These are phyloP conservation scores for Wickerhamomyces mucosus DNA, from an alignment of 805 yeast genomes.

Conservation along the genomic window DNA sequence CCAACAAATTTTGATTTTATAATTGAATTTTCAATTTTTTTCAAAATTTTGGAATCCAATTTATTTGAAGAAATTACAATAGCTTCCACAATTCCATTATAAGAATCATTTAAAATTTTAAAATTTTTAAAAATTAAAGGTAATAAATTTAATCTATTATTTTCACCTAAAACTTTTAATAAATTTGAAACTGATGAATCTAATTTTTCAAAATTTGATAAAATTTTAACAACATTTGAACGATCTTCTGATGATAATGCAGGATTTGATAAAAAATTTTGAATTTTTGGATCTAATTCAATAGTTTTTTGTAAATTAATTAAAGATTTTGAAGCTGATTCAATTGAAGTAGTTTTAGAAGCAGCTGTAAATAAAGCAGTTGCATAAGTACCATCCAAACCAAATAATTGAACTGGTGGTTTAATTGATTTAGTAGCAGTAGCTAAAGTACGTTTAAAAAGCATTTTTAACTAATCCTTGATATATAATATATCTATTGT, in stretches of 20 bases:
- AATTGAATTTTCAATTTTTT: slow-evolving; percentile 71
- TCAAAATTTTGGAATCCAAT: slow-evolving; percentile 71
- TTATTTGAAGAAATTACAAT: slow-evolving; percentile 81
- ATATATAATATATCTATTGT: not conserved
- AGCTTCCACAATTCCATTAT: slow-evolving; percentile 88
- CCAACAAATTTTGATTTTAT: slow-evolving; percentile 76
- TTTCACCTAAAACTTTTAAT: slow-evolving; percentile 79
- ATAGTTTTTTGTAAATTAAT: slow-evolving; percentile 45
- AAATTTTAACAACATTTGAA: slow-evolving; percentile 52
- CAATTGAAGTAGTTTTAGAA: slow-evolving; percentile 69
- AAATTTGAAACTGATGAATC: slow-evolving; percentile 74
- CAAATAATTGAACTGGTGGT: slow-evolving; percentile 91
- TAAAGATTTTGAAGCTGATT: slow-evolving; percentile 59
- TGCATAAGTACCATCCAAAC: slow-evolving; percentile 96
- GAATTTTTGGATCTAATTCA: slow-evolving; percentile 53
- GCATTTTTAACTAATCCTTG: no score
- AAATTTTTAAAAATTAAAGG: slow-evolving; percentile 60
- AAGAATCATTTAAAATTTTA: slow-evolving; percentile 72
- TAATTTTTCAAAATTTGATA: slow-evolving; percentile 38
- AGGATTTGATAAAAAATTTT: slow-evolving; percentile 65
- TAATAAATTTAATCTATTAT: slow-evolving; percentile 81
- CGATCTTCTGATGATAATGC: slow-evolving; percentile 73
- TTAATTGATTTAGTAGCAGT: slow-evolving; percentile 55
- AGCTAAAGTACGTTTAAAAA: slow-evolving; percentile 51
- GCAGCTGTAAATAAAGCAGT: slow-evolving; percentile 91